Evolutionary conservation across 306 rosid genomes (phyloP).

Genomic region (Astragalus glycyphyllos): DNA sequence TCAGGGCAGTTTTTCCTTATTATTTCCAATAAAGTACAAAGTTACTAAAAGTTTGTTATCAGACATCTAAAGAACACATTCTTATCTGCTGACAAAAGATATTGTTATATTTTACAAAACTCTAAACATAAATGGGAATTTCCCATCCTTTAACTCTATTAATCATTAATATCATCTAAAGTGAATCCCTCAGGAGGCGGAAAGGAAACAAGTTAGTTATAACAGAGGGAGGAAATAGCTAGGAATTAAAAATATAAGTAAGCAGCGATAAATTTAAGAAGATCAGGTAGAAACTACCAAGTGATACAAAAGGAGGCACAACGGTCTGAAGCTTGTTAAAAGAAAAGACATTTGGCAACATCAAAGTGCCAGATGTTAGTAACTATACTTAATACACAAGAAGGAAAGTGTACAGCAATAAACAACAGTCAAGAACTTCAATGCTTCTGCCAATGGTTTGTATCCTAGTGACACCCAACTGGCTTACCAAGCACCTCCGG

Average conservation of each 20-base stretch:
- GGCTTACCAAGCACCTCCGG: background rate
- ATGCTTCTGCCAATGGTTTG: slow-evolving; percentile 20
- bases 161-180: background rate
- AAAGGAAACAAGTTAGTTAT: background rate
- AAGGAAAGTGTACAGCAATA: background rate
- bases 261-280: background rate
- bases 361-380: slow-evolving; percentile 15
- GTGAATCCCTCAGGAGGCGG: background rate
- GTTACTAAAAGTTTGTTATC: background rate
- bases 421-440: slow-evolving; percentile 1
- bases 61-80: too few relatives aligned
- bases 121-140: slow-evolving; percentile 2
- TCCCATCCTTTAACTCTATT: background rate
- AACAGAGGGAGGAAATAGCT: background rate
- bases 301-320: background rate
- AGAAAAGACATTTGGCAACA: background rate
- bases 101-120: background rate
- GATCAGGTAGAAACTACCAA: background rate
- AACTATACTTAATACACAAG: background rate
- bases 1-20: background rate
- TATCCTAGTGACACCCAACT: slow-evolving; percentile 14
- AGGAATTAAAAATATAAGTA: background rate
- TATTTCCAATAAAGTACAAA: slow-evolving; percentile 11
- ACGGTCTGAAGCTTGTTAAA: background rate
- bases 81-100: too few relatives aligned